Base-by-base conservation (phyloP, 805 yeast species). In the Suhomyces canberraensis region DNA sequence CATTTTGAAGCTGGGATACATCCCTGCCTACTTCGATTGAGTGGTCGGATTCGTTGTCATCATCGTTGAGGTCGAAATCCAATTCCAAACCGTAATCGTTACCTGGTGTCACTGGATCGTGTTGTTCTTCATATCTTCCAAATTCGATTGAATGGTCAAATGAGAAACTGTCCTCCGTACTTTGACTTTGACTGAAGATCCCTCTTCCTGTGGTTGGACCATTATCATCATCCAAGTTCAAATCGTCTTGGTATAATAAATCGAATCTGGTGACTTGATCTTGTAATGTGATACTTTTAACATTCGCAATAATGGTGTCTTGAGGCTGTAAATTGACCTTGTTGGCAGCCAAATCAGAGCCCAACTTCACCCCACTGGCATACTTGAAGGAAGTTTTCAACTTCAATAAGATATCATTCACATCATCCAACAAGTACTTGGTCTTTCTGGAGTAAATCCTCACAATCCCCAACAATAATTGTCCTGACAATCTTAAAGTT, bases 391-490 rank as follows among this genome's bases (percentile, higher is more conserved):
- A 75, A 24, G 83, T 74, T 52, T 84, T 85, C 52, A 89, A 67
- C 49, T 79, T 82, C 45, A 78, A 61, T 41, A 88, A 59, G 3
- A 88, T 83, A 47, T 85, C 95, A 33, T 79, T 74, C 27, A 87
- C 91, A 54, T 90, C 97, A 38, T 87, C 95, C 33, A 84, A 66
- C 16, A 90, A 64, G 46, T 85, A 85, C 48, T 82, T 83, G 18
- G 96, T 87, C 59, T 90, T 86, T 41, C 91, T 69, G 9, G 93
- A 81, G 59, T 88, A 90, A 16, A 90, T 90, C 39, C 87, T 71
- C 24, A 87, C 95, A 3, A 90, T 87, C 34, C 96, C 97, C 37
- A 84, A 78, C 26, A 90, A 66, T 36, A 90, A 67, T 54, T 89
- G 96, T 3, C 96, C 95, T 1, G 95, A 84, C 17, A 87, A 69